Percentiles rank a stretch among this genome's conserved stretches.
phyloP scores from a whole-genome alignment of 805 yeast genomes.

The Lachancea lanzarotensis region DNA sequence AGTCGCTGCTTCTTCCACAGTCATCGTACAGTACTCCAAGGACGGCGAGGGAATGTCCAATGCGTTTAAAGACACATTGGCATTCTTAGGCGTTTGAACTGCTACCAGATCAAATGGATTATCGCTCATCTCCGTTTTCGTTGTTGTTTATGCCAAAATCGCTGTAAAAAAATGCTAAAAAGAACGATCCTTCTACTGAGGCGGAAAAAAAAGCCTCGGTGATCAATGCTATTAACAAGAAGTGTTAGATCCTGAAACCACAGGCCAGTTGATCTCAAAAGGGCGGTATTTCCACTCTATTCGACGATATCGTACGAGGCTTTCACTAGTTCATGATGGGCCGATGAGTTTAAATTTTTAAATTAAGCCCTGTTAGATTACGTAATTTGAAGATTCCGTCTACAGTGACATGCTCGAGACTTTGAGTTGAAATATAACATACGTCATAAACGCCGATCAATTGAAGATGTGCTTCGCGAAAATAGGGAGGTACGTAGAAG shows the following conservation, averaged over 20 bases:
- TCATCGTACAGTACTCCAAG: slow-evolving; percentile 50
- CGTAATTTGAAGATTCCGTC: background rate
- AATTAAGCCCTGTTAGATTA: background rate
- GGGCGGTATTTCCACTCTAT: background rate
- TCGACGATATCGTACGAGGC: background rate
- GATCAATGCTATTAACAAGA: background rate
- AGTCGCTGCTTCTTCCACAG: slow-evolving; percentile 58
- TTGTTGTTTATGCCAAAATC: background rate
- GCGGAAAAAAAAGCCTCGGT: background rate
- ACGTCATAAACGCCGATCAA: background rate
- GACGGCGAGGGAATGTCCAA: slow-evolving; percentile 47
- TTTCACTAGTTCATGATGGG: background rate
- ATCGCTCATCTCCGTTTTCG: slow-evolving; percentile 15
- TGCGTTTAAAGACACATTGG: slow-evolving; percentile 16
- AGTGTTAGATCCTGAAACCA: background rate
- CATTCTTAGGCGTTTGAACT: slow-evolving; percentile 11
- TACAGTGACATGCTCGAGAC: background rate
- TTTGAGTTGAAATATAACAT: background rate
- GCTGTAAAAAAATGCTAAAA: background rate
- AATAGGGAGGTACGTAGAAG: background rate
- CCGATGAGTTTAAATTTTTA: background rate
- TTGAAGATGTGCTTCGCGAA: background rate
- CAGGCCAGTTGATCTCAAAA: background rate
- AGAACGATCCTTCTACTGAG: background rate
- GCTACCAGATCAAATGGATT: slow-evolving; percentile 27